Percentiles rank a stretch among this genome's conserved stretches.
phyloP scores from a whole-genome alignment of 371 early-diverging fungal genomes.

The Mucor saturninus region DNA sequence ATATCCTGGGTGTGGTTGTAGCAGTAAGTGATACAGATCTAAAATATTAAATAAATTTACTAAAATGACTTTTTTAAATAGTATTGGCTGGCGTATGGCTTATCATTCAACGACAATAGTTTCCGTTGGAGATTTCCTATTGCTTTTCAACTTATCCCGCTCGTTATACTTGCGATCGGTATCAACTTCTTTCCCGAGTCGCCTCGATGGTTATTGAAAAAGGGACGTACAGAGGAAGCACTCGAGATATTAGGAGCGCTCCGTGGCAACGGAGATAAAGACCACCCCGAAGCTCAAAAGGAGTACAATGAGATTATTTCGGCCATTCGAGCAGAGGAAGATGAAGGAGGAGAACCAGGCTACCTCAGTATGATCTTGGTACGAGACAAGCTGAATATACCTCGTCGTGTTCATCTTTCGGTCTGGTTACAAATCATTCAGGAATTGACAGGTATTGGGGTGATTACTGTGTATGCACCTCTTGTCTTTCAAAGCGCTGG shows the following conservation, averaged over 20 bases:
- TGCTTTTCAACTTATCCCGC: slow-evolving; percentile 47
- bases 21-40: slow-evolving; percentile 28
- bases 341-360: slow-evolving; percentile 37
- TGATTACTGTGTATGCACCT: slow-evolving; percentile 50
- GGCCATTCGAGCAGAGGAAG: slow-evolving; percentile 34
- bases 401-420: slow-evolving; percentile 48
- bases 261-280: slow-evolving; percentile 42
- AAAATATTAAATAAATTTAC: neutral
- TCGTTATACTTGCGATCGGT: slow-evolving; percentile 34
- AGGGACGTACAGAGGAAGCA: slow-evolving; percentile 44
- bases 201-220: slow-evolving; percentile 41
- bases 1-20: slow-evolving; percentile 52
- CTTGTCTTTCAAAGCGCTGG: slow-evolving; percentile 40
- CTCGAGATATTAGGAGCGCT: slow-evolving; percentile 44
- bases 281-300: slow-evolving; percentile 36
- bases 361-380: slow-evolving; percentile 44
- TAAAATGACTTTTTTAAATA: slow-evolving; percentile 3
- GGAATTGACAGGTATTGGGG: slow-evolving; percentile 47
- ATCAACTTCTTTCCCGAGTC: slow-evolving; percentile 49
- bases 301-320: slow-evolving; percentile 41
- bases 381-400: slow-evolving; percentile 41
- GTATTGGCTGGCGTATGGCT: slow-evolving; percentile 51
- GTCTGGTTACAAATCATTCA: slow-evolving; percentile 52
- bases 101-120: slow-evolving; percentile 41
- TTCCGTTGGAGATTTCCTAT: slow-evolving; percentile 51